Percentiles rank a stretch among this genome's conserved stretches.
Evolutionary conservation across 257 asterid species (phyloP).

Genomic region (Nicotiana knightiana): DNA sequence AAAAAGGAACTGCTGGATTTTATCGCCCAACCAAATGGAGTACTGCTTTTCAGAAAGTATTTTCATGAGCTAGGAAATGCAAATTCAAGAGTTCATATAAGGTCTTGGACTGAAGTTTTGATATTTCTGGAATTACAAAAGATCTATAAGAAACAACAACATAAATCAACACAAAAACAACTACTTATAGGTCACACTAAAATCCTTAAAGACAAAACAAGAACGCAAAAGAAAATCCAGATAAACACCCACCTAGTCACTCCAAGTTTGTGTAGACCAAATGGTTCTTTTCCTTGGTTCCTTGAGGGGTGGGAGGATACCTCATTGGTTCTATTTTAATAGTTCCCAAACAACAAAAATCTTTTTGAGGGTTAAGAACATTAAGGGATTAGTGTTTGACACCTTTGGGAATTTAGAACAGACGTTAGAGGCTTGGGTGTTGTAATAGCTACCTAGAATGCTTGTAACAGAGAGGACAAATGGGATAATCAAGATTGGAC

Average conservation of each 20-base stretch:
- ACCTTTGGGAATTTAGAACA: background rate
- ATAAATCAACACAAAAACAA: too few species aligned
- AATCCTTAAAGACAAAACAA: too few species aligned
- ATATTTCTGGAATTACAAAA: too few species aligned
- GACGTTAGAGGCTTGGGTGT: background rate
- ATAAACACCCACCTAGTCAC: background rate
- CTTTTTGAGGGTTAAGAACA: background rate
- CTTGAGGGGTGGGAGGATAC: background rate
- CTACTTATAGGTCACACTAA: too few species aligned
- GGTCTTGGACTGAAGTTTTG: too few species aligned
- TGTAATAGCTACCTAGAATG: background rate
- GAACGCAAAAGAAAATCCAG: too few species aligned
- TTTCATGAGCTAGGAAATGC: too few species aligned
- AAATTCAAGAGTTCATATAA: too few species aligned
- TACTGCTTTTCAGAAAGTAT: too few species aligned
- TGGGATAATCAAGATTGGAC: background rate
- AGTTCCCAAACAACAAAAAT: background rate
- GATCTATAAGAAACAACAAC: too few species aligned
- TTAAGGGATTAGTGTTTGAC: background rate
- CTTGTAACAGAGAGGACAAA: background rate
- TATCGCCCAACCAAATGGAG: too few species aligned
- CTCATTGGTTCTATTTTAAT: background rate
- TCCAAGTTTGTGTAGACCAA: background rate
- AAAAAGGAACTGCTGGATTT: too few species aligned
- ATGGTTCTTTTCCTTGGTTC: background rate